A percentile compares a stretch with the other conserved stretches of the same genome.
phyloP scores from a whole-genome alignment of 2,329 filamentous ascomycete genomes.

The Fusarium sp. region DNA sequence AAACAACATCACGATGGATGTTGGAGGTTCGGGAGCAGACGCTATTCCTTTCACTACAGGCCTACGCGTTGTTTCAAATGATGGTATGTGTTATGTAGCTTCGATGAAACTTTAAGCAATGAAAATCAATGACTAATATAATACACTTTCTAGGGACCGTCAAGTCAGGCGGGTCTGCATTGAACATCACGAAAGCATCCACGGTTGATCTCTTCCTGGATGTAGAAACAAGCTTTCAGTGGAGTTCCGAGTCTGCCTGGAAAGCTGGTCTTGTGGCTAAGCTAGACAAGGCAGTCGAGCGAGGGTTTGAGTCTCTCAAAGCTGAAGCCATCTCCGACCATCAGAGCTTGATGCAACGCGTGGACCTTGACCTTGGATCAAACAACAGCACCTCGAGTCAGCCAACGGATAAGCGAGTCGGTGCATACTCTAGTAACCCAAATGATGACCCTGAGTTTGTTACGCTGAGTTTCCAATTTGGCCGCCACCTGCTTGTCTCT shows the following conservation, averaged over 20 bases:
- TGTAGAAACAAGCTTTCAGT: background rate
- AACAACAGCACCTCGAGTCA: background rate
- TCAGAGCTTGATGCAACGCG: background rate
- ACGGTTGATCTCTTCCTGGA: background rate
- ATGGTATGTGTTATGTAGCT: accelerated
- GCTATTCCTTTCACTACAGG: background rate
- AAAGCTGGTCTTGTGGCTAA: background rate
- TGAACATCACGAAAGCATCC: background rate
- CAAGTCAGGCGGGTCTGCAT: background rate
- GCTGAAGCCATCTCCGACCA: background rate
- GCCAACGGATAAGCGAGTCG: background rate
- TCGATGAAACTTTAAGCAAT: background rate
- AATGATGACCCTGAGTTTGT: background rate
- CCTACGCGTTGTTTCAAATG: background rate
- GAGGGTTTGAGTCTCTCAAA: background rate
- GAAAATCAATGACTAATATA: background rate
- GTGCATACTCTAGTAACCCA: accelerated
- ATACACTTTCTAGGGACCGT: accelerated
- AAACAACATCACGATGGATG: background rate
- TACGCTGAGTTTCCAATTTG: background rate
- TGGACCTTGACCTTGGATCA: background rate
- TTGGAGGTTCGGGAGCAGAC: background rate
- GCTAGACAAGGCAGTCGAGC: background rate
- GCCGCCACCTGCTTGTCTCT: background rate
- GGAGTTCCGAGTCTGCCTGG: background rate